phyloP scores from a whole-genome alignment of 2,329 filamentous ascomycete species.

The Trichophyton simii region DNA sequence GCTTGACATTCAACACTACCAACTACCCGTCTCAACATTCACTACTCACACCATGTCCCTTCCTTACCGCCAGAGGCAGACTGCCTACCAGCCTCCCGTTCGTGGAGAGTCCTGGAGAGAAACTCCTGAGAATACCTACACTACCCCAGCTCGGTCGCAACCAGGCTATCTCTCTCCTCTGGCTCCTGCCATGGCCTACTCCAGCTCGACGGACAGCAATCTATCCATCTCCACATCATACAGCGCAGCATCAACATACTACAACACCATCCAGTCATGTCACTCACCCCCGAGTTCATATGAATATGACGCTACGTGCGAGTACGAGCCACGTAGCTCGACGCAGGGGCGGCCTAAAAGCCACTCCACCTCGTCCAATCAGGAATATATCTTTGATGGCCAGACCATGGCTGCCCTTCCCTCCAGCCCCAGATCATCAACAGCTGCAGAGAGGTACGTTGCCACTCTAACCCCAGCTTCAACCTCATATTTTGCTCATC shows the following conservation, averaged over 20 bases:
- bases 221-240: constrained; percentile 12
- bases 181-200: constrained; percentile 14
- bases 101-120: background rate
- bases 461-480: background rate
- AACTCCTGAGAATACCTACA: background rate
- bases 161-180: constrained; percentile 1
- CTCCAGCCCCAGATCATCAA: background rate
- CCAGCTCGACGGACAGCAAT: constrained; percentile 14
- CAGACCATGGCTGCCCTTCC: background rate
- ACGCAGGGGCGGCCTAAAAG: background rate
- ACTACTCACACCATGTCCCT: background rate
- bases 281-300: background rate
- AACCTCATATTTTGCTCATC: background rate
- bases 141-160: background rate
- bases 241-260: constrained; percentile 9
- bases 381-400: background rate
- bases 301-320: background rate
- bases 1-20: background rate
- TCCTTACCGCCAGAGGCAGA: background rate
- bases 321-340: background rate
- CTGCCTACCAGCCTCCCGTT: background rate
- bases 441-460: constrained; percentile 2
- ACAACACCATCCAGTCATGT: background rate
- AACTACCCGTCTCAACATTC: background rate
- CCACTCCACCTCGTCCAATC: background rate